Evolutionary conservation across 768 basidiomycete genomes (phyloP).

Genomic region (Amylocystis lapponica): DNA sequence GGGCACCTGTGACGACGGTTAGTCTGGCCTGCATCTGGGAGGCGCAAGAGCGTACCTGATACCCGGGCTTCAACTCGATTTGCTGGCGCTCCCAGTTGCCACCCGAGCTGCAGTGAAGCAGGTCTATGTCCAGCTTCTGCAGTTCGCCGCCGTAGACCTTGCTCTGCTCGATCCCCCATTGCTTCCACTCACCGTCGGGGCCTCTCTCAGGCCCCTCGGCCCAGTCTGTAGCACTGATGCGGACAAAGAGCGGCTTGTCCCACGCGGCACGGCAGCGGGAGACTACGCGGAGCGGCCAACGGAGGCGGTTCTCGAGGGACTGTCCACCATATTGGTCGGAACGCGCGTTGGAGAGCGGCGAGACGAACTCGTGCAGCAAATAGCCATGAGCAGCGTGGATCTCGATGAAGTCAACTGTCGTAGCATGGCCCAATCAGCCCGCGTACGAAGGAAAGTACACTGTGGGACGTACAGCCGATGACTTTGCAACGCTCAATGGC

Average conservation of each 20-base stretch:
- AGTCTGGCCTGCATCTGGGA: not conserved
- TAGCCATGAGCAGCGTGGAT: conserved; percentile 71
- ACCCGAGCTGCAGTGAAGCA: conserved; percentile 62
- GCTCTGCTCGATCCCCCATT: conserved; percentile 80
- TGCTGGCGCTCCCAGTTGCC: conserved; percentile 60
- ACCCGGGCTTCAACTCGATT: conserved; percentile 50
- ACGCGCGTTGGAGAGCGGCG: conserved; percentile 69
- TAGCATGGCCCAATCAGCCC: not conserved
- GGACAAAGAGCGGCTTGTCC: conserved; percentile 69
- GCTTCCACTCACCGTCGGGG: conserved; percentile 48
- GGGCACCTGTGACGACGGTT: conserved; percentile 39
- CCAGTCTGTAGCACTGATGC: conserved; percentile 52
- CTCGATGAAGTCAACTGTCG: conserved; percentile 63
- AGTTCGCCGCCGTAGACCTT: conserved; percentile 51
- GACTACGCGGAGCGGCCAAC: conserved; percentile 57
- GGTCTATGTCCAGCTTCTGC: conserved; percentile 58
- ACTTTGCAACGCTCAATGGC: conserved; percentile 49
- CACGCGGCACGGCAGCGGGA: conserved; percentile 48
- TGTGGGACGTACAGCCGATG: conserved; percentile 51
- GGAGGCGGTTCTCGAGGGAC: conserved; percentile 64
- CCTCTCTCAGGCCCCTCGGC: conserved; percentile 46
- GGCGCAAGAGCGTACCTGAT: conserved; percentile 42
- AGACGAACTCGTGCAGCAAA: conserved; percentile 61
- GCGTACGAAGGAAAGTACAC: conserved; percentile 3
- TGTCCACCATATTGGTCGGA: conserved; percentile 67